Conservation (phyloP, 352 stramenopile genomes). For the Pythium aphanidermatum region DNA sequence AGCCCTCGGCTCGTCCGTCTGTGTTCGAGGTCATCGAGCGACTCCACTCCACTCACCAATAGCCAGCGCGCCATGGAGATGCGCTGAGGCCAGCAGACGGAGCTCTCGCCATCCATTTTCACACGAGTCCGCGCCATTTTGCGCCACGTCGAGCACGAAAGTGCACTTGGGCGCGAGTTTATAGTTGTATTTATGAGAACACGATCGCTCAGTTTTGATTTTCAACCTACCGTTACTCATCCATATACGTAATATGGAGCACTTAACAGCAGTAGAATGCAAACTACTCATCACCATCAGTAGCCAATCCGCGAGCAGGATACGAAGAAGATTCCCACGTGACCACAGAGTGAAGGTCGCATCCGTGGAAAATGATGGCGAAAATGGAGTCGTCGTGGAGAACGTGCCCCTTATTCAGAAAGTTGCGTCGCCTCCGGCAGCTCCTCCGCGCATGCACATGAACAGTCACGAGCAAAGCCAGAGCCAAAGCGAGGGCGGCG, state of each 20-base stretch:
- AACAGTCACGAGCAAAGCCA: slow-evolving; percentile 8
- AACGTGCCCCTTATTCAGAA: slow-evolving; percentile 24
- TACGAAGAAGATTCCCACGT: slow-evolving; percentile 24
- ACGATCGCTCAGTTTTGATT: not conserved
- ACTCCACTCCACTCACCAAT: slow-evolving; percentile 32
- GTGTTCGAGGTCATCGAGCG: slow-evolving; percentile 68
- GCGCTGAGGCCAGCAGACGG: not conserved
- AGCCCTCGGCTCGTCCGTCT: slow-evolving; percentile 36
- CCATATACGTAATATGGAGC: not conserved
- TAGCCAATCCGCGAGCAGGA: slow-evolving; percentile 18
- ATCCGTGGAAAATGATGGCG: slow-evolving; percentile 1
- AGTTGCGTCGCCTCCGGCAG: slow-evolving; percentile 14
- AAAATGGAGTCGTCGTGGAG: slow-evolving; percentile 2
- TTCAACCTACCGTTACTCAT: not conserved
- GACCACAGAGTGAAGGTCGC: slow-evolving; percentile 26
- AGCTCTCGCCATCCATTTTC: not conserved
- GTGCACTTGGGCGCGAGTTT: slow-evolving; percentile 2
- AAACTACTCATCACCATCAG: too few relatives aligned
- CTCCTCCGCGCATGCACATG: slow-evolving; percentile 12
- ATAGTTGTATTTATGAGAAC: slow-evolving; percentile 15
- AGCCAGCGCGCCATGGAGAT: slow-evolving; percentile 2
- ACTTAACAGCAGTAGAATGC: too few relatives aligned
- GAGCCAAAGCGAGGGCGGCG: not conserved
- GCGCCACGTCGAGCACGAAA: not conserved
- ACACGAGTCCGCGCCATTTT: slow-evolving; percentile 20